A percentile compares a stretch with the other conserved stretches of the same genome.
phyloP scores from a whole-genome alignment of 192 early-diverging fungal species.

The Coemansia sp. region DNA sequence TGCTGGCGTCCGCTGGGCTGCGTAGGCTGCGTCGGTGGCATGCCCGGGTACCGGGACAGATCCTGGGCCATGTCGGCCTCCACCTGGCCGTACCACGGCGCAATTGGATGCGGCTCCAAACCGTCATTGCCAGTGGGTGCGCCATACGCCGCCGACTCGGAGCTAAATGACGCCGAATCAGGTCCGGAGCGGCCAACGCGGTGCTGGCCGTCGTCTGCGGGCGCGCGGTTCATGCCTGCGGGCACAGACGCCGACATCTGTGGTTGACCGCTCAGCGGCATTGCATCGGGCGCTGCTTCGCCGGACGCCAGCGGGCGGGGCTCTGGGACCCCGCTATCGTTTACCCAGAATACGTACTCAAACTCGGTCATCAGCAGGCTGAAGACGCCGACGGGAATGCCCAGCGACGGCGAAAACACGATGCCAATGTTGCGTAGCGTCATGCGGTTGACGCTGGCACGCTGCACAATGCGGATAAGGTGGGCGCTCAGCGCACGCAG shows the following conservation, averaged over 20 bases:
- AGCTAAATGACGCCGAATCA: constrained; percentile 5
- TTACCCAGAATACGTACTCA: constrained; percentile 75
- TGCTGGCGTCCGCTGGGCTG: constrained; percentile 8
- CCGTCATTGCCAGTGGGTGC: not conserved
- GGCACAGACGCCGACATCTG: constrained; percentile 31
- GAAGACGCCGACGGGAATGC: constrained; percentile 91
- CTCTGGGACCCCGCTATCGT: constrained; percentile 58
- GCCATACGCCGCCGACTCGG: constrained; percentile 4
- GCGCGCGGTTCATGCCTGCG: constrained; percentile 21
- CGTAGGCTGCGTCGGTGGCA: constrained; percentile 8
- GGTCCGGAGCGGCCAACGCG: too few relatives aligned
- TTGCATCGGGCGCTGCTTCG: not conserved
- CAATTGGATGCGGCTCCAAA: not conserved
- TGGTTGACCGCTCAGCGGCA: not conserved
- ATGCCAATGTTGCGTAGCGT: constrained; percentile 93
- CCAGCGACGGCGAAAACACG: constrained; percentile 91
- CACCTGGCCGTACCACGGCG: constrained; percentile 23
- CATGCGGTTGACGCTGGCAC: constrained; percentile 86
- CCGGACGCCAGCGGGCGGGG: constrained; percentile 22
- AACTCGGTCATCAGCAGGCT: constrained; percentile 89
- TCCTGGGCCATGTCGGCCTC: constrained; percentile 20
- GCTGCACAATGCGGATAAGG: constrained; percentile 83
- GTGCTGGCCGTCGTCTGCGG: constrained; percentile 5
- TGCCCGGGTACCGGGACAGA: constrained; percentile 36
- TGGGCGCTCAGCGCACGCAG: constrained; percentile 84